Base-by-base conservation (phyloP, 2,329 filamentous ascomycete species). In the Ceratocystis huliohia region DNA sequence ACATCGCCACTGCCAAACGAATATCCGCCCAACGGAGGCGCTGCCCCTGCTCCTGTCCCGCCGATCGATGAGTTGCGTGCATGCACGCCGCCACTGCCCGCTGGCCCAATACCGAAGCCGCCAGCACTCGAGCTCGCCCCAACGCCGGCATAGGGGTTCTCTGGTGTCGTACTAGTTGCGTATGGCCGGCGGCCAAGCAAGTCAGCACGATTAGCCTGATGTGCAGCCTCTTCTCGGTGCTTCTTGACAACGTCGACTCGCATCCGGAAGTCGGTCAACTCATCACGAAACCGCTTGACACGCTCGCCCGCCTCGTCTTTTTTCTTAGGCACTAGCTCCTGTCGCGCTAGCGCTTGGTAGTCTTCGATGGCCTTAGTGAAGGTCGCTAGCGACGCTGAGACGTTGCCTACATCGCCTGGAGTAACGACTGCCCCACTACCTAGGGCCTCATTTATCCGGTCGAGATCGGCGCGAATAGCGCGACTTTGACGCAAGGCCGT, bases 351-450 rank as follows among this genome's bases (percentile, higher is more conserved):
- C 66, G 83, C 82, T 72, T 88, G 85, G 79, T 99, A 99, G 74
- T 96, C 92, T 77, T 96, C 92, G 70, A 99, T 82, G 0, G 91
- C 96, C 69, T 94, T 90, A 61, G 88, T 84, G 75, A 99, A 91
- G 68, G 91, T 77, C 56, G 88, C 86, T 37, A 95, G 78, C 15
- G 89, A 89, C 22, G 86, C 87, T n/a, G 88, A 87, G 70, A 91
- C 84, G 75, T 91, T 88, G 73, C 88, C 87, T 75, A 80, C 73
- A 69, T 75, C 71, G 70, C 75, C 74, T 5, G 77, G 76, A 73
- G 87, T 86, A 13, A 88, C 79, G 64, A 84, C 83, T 61, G 82
- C 80, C 50, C 85, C 86, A 62, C 81, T 80, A 64, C 82, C 81
- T 37, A 79, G 75, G 2, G 80, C 79, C 3, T 84, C 78, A 67